Percentiles rank a stretch among this genome's conserved stretches.
These are phyloP conservation scores for Podosphaera xanthii DNA, from an alignment of 2,329 filamentous ascomycete genomes.

Conservation along the genomic window DNA sequence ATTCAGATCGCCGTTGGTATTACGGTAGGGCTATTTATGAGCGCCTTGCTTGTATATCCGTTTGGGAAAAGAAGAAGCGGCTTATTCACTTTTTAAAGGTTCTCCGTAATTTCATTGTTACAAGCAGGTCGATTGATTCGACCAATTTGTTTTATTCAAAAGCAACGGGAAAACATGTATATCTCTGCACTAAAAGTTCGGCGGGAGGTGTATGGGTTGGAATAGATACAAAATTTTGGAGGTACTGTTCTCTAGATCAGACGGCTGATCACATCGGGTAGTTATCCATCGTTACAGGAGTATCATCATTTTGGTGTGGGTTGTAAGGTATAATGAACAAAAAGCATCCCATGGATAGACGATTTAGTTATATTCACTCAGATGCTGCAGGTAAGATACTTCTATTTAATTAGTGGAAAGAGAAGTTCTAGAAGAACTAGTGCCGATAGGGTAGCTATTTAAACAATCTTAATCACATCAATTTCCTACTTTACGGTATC, in stretches of 20 bases:
- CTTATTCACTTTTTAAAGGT: constrained; percentile 19
- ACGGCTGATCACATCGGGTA: background rate
- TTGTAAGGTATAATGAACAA: background rate
- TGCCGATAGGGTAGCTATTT: background rate
- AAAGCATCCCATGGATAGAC: background rate
- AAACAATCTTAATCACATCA: background rate
- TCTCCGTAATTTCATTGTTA: background rate
- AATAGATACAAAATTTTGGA: background rate
- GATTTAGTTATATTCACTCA: background rate
- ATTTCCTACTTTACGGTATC: constrained; percentile 42
- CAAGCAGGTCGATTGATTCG: background rate
- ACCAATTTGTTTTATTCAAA: background rate
- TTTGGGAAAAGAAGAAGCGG: constrained; percentile 20
- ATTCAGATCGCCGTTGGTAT: constrained; percentile 22
- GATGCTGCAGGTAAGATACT: background rate
- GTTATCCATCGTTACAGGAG: background rate
- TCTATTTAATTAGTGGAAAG: background rate
- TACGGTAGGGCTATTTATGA: constrained; percentile 20
- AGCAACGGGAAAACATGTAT: background rate
- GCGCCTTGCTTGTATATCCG: constrained; percentile 20
- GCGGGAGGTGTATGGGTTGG: background rate
- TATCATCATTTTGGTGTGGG: background rate
- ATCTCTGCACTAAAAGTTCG: background rate
- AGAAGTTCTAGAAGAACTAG: background rate
- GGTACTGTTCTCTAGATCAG: background rate